A percentile compares a stretch with the other conserved stretches of the same genome.
Evolutionary conservation across 495 filamentous ascomycete species (phyloP).

Genomic region (Clohesyomyces aquaticus): DNA sequence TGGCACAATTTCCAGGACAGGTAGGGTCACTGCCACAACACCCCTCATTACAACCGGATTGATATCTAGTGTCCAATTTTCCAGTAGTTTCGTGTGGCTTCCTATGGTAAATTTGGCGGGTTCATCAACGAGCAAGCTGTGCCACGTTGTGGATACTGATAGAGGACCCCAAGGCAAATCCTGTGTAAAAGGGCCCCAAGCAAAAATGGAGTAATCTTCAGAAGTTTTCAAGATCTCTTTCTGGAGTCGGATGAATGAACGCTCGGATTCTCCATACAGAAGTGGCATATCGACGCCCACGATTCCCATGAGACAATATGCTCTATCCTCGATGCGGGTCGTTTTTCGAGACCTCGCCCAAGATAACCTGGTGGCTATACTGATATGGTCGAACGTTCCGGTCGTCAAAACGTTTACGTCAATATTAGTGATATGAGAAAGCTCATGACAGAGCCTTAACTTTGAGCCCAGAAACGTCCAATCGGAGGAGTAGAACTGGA

Average conservation of each 20-base stretch:
- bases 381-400: not conserved
- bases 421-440: conserved; percentile 1
- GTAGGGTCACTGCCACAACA: no score
- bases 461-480: conserved; percentile 7
- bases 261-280: not conserved
- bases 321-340: conserved; percentile 2
- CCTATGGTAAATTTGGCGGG: no score
- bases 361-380: conserved; percentile 1
- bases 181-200: no score
- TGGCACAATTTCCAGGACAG: no score
- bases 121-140: no score
- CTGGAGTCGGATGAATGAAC: not conserved
- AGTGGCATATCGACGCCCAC: conserved; percentile 5
- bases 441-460: not conserved
- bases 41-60: no score
- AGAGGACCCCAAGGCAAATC: no score
- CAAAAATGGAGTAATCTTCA: no score
- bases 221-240: not conserved
- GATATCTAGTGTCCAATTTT: no score
- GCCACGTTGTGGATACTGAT: no score
- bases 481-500: conserved; percentile 10
- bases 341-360: conserved; percentile 12
- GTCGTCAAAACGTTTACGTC: not conserved
- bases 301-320: conserved; percentile 6
- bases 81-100: no score